Base-by-base conservation (phyloP, 768 basidiomycete genomes). In the Pleurotus sapidus region DNA sequence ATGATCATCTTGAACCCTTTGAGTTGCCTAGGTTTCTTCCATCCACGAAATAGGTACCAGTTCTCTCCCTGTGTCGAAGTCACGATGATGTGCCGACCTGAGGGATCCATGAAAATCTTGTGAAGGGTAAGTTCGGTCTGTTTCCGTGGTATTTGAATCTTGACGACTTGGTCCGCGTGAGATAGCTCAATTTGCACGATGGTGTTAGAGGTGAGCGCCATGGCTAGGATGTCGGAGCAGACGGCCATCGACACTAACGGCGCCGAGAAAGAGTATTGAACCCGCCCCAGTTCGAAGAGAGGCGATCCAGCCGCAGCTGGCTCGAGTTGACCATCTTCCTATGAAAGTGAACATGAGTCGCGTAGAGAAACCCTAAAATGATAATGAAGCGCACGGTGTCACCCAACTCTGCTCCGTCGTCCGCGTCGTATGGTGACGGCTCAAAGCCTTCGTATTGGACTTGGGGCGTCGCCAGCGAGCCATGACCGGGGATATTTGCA, bases 381-480 rank as follows among this genome's bases (percentile, higher is more conserved):
- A 60, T 27, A 30, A 30, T 15, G 38, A 49, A 37, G 57, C 61
- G 38, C 50, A 71, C 76, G 61, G 56, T 65, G 62, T 46, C 55
- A 37, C 74, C 65, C 57, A 72, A 56, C 62, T 79, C 75, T 56
- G 75, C 74, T 59, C 70, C 64, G 68, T 86, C 83, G 65, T 82
- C 77, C 57, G 70, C 69, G 43, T 80, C 81, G 56, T 80, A 71
- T 1, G 86, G 82, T 17, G 85, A 86, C 18, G 83, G 84, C 70
- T 98, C 95, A 65, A 94, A 98, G 8, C 94, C 95, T 67, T 96
- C 90, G 64, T 89, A 95, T 55, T 89, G 84, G 20, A 95, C 72
- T 25, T 82, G 77, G 3, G 86, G 85, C 20, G 84, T 66, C 1
- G 80, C 69, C 51, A 70, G 73, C 24, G 70, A 62, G 43, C 68